Evolutionary conservation across 106 monocot genomes (phyloP), one percentile per base, ranked within the genome.

Genomic region (Dioscorea zingiberensis): DNA sequence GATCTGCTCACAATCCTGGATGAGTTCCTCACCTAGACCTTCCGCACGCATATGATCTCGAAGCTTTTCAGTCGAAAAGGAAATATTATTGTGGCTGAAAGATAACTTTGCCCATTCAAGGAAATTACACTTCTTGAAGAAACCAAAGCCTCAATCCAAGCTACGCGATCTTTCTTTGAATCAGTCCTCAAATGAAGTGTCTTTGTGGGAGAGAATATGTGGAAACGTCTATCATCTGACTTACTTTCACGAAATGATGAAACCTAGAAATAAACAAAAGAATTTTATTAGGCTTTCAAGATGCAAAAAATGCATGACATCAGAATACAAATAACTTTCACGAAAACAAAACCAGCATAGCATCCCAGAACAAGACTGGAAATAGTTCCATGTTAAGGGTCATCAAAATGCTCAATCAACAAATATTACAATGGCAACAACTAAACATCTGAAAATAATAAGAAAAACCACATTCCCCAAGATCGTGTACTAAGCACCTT

Each of bases 61-160:
- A 74, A 94, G 90, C 62, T 80, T 82, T 64, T 78, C 73, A 63
- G 91, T 87, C 18, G 94, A 91, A 69, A 91, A 76, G n/a, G 76
- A 66, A 49, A 64, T 29, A 54, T 85, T 78, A 62, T 72, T 72
- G n/a, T 64, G 77, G 30, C 76, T 47, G 44, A 76, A 69, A 19
- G 74, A 25, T 45, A 78, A 19, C 29, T n/a, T n/a, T 51, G 75
- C 7, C 38, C 80, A 69, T 51, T 73, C 24, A 91, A 23, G 44
- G 71, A 66, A 56, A 72, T 74, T 70, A 71, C 63, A 69, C 76
- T 69, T 69, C 82, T 87, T 25, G 94, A 77, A 25, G 80, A 77
- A 56, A 75, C 65, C 54, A 94, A 80, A 66, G 94, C 90, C 54
- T 91, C 85, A 74, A 94, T 91, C 94, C 94, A 94, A 13, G 84